A percentile compares a stretch with the other conserved stretches of the same genome.
Evolutionary conservation across 2,329 filamentous ascomycete genomes (phyloP).

Genomic region (Capronia americana): DNA sequence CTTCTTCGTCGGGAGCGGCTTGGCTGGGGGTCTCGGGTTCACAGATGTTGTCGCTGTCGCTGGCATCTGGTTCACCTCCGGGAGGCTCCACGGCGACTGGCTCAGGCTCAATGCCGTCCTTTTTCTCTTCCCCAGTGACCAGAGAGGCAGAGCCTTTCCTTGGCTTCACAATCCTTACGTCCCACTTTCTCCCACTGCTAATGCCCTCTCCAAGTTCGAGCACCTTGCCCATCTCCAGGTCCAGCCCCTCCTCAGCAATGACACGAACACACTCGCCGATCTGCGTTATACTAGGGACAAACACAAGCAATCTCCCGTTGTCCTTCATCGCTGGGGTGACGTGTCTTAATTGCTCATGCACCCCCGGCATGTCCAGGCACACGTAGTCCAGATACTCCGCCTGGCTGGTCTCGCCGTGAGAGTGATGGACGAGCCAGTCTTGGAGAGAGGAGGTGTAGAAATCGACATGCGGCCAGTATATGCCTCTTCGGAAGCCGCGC

Average conservation of each 20-base stretch:
- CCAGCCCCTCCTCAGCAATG: constrained; percentile 61
- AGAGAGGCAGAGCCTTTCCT: constrained; percentile 16
- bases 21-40: constrained; percentile 41
- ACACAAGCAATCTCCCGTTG: constrained; percentile 71
- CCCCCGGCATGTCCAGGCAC: constrained; percentile 74
- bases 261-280: constrained; percentile 68
- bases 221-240: constrained; percentile 56
- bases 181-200: constrained; percentile 56
- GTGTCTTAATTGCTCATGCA: constrained; percentile 58
- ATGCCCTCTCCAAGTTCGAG: constrained; percentile 55
- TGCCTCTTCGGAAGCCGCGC: constrained; percentile 69
- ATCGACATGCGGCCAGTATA: constrained; percentile 73
- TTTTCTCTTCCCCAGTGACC: not conserved
- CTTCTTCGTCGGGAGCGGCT: constrained; percentile 29
- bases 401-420: not conserved
- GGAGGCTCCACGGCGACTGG: too few relatives aligned
- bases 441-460: constrained; percentile 74
- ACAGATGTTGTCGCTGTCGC: not conserved
- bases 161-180: constrained; percentile 50
- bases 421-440: constrained; percentile 60
- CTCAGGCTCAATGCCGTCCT: not conserved
- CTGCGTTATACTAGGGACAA: constrained; percentile 79
- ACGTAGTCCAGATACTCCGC: constrained; percentile 69
- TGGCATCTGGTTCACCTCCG: not conserved
- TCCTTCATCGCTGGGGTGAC: constrained; percentile 62